Evolutionary conservation across 2,329 filamentous ascomycete genomes (phyloP), one percentile per base, ranked within the genome.

Genomic region (Epichloe hybrida): DNA sequence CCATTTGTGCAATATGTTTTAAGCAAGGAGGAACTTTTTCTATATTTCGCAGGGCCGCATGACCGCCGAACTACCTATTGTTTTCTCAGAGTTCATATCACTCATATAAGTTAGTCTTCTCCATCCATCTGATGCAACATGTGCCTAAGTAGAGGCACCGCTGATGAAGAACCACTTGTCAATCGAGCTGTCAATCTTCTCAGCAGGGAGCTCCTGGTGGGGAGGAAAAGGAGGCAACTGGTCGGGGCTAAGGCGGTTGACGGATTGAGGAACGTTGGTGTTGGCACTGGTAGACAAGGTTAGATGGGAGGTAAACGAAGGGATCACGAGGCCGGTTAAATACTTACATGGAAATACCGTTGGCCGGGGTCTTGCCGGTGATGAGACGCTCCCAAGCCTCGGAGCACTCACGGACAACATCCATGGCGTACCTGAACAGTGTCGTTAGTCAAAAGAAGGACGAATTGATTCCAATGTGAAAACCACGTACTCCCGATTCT

Each of bases 81-180:
- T 49, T 51, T 60, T 52, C 49, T 42, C 40, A 50, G 41, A 36
- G 13, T 53, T 50, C 37, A 52, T 50, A 43, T 39, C 38, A 49
- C 37, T 44, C 34, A 8, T 46, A 27, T 46, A 27, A 52, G 15
- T 17, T 17, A 13, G 7, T 45, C 23, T 3, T 40, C 20, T 43
- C 21, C 36, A 17, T 43, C 21, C 36, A 17, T 43, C 11, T 36
- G 45, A 20, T 12, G 21, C 23, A 15, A 31, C 31, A 21, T 3
- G 31, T 15, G 34, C 31, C 74, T 86, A 91, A 62, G 84, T 77
- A 62, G 89, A 88, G 66, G 93, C 93, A 72, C 93, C 93, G 70
- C 89, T 95, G 73, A 98, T 98, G 83, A 97, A 98, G 86, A 98
- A 98, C 93, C 93, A 98, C 83, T 98, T 98, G 82, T 98, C 93